Percentiles rank a stretch among this genome's conserved stretches.
phyloP scores from a whole-genome alignment of 176 grass and related monocot species.

The Musa itinerans region DNA sequence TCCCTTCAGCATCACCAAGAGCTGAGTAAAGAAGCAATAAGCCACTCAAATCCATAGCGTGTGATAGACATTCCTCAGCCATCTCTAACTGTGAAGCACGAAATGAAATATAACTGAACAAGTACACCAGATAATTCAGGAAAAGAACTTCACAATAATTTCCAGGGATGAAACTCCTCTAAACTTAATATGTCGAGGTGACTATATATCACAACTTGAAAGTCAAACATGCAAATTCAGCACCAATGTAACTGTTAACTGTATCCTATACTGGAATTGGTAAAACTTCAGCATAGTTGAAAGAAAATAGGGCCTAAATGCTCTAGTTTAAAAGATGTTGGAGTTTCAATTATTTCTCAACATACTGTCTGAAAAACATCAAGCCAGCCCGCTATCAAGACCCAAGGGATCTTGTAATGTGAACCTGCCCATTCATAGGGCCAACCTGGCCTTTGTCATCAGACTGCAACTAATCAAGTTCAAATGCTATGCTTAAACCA shows the following conservation, averaged over 20 bases:
- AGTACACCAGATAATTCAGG: not conserved
- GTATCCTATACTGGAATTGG: too few species aligned
- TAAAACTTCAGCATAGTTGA: not conserved
- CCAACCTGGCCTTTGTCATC: not conserved
- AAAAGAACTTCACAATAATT: not conserved
- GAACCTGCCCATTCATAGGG: not conserved
- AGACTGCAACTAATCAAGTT: too few species aligned
- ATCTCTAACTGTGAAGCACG: slow-evolving; percentile 57
- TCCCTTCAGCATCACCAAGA: slow-evolving; percentile 86
- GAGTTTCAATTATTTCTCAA: not conserved
- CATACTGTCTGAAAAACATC: too few species aligned
- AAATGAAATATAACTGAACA: slow-evolving; percentile 23
- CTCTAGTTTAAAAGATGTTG: not conserved
- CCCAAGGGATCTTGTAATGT: not conserved
- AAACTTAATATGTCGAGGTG: not conserved
- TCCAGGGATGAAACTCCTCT: not conserved
- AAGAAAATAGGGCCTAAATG: not conserved
- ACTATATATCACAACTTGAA: not conserved
- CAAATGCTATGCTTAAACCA: not conserved
- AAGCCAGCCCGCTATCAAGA: too few species aligned
- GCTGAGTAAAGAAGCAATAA: slow-evolving; percentile 86
- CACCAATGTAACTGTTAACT: not conserved
- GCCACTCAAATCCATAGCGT: slow-evolving; percentile 89
- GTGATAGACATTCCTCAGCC: slow-evolving; percentile 79
- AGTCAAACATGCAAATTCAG: not conserved